Evolutionary conservation across 2,329 filamentous ascomycete genomes (phyloP).

Genomic region (Pyrenochaeta sp.): DNA sequence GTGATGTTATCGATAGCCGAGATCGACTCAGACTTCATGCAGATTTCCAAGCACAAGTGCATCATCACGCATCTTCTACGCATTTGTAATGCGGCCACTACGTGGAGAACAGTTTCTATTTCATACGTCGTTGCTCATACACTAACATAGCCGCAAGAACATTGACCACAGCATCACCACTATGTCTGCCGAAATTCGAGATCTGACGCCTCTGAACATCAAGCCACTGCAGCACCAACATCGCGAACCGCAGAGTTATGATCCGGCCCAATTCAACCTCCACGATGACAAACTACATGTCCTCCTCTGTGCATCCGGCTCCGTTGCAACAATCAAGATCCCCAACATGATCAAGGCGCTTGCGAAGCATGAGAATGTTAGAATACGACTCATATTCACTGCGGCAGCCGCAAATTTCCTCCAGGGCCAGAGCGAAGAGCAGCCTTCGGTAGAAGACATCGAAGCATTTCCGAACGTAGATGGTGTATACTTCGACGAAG

Average conservation of each 20-base stretch:
- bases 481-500: constrained; percentile 80
- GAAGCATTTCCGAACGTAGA: constrained; percentile 74
- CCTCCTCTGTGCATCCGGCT: constrained; percentile 72
- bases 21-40: constrained; percentile 14
- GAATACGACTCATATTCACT: constrained; percentile 87
- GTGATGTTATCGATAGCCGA: constrained; percentile 17
- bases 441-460: constrained; percentile 72
- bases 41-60: constrained; percentile 2
- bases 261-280: constrained; percentile 37
- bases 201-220: constrained; percentile 40
- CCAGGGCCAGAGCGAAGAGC: constrained; percentile 76
- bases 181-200: constrained; percentile 35
- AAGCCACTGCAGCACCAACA: constrained; percentile 37
- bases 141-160: constrained; percentile 3
- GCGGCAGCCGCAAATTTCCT: constrained; percentile 78
- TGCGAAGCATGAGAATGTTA: constrained; percentile 64
- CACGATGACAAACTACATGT: constrained; percentile 60
- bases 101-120: constrained; percentile 1
- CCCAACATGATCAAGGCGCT: constrained; percentile 63
- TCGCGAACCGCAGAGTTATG: constrained; percentile 18
- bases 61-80: constrained; percentile 5
- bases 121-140: constrained; percentile 17
- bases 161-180: constrained; percentile 11
- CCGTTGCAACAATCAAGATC: constrained; percentile 88
- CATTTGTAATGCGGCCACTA: constrained; percentile 19